Evolutionary conservation across 2,329 filamentous ascomycete species (phyloP), one percentile per base, ranked within the genome.

Genomic region (Alternaria rosae): DNA sequence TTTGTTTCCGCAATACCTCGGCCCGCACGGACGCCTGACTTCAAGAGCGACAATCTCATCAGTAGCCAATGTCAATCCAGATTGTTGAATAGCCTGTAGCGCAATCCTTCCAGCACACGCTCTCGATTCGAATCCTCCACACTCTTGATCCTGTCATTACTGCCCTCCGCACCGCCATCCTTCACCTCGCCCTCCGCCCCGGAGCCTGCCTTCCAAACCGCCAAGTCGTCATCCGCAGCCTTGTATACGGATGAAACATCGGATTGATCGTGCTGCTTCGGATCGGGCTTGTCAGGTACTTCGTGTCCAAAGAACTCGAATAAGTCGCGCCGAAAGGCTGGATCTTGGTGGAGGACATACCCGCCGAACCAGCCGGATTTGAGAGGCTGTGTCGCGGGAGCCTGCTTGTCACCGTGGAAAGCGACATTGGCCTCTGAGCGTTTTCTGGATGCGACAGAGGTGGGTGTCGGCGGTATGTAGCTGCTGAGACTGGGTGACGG

Each of bases 291-390:
- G 8, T 13, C n/a, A 0, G 43, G 47, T 15, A 15, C 11, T 8
- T 1, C 2, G 20, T 53, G 15, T 2, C 58, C 61, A 28, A 67
- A 71, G 32, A 55, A 53, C 12, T 61, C 45, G 17, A 54, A 30
- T 6, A 71, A 47, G 9, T 61, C 57, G n/a, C 13, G 30, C 13
- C 43, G 55, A 32, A 70, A 30, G 5, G 25, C n/a, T 0, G 57
- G 59, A 12, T 67, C 64, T n/a, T 35, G 26, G 25, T 52, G 63
- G 65, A 71, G 43, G 65, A 61, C 47, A 20, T 23, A 92, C 94
- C 62, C 93, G 97, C 84, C 93, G 97, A 73, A 82, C 70, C 79
- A 83, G 23, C 81, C 82, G 64, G 64, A 74, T 41, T 62, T 6
- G 67, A 89, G 65, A 85, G 88, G 1, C 79, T 82, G 20, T 5